phyloP scores from a whole-genome alignment of 306 rosid genomes.

The Malus asiatica region DNA sequence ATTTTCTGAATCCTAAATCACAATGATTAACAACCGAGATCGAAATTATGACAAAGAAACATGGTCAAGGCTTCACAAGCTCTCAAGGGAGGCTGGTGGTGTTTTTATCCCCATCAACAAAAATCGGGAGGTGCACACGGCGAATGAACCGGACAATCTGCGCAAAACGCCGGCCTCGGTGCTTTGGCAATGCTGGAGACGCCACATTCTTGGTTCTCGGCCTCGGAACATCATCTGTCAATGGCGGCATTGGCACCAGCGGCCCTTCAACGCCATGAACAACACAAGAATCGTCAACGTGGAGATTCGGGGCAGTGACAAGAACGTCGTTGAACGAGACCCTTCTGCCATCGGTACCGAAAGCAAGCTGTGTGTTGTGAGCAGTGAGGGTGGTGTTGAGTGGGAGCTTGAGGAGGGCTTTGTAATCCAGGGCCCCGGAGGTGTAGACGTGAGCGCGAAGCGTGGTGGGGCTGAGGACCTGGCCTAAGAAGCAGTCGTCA shows the following conservation, averaged over 20 bases:
- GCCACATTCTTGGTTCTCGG: background rate
- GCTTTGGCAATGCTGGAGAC: background rate
- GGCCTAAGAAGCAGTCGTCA: background rate
- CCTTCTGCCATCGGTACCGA: background rate
- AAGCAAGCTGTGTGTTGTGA: background rate
- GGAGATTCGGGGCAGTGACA: constrained; percentile 1
- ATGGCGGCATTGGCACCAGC: background rate
- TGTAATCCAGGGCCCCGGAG: background rate
- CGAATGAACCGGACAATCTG: constrained; percentile 5
- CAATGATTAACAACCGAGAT: background rate
- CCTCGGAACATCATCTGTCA: background rate
- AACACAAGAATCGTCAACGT: constrained; percentile 5
- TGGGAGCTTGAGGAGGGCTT: background rate
- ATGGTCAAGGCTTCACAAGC: background rate
- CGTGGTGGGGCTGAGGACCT: background rate
- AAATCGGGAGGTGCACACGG: background rate
- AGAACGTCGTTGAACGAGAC: background rate
- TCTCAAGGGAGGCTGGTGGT: background rate
- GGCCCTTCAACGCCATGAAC: constrained; percentile 15
- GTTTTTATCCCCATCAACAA: background rate
- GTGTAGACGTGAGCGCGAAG: background rate
- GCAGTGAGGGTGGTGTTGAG: constrained; percentile 2
- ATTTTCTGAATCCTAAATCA: background rate
- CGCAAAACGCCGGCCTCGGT: background rate
- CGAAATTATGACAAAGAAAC: background rate